A percentile compares a stretch with the other conserved stretches of the same genome.
These are phyloP conservation scores for Lomentospora prolificans DNA, from an alignment of 2,329 filamentous ascomycete species.

Conservation along the genomic window DNA sequence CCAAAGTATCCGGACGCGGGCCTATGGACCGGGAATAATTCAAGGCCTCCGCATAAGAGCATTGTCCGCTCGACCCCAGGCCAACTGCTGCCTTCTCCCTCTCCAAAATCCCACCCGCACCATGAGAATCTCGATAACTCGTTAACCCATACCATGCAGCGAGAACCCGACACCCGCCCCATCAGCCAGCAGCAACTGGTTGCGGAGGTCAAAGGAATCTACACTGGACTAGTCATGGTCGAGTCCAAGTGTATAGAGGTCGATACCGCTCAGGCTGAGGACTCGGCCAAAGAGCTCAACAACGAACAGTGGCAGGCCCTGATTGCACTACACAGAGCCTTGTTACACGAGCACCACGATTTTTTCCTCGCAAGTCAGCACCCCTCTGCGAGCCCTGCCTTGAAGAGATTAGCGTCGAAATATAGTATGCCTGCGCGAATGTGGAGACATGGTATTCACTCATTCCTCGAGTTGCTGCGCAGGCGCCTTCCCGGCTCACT, in stretches of 20 bases:
- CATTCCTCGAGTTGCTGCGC: constrained; percentile 67
- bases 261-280: constrained; percentile 45
- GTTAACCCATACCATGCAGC: constrained; percentile 10
- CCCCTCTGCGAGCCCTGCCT: constrained; percentile 59
- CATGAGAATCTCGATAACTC: background rate
- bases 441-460: constrained; percentile 90
- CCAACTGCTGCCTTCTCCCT: too few relatives aligned
- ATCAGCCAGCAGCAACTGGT: constrained; percentile 73
- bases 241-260: constrained; percentile 83
- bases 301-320: constrained; percentile 76
- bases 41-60: background rate
- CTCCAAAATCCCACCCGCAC: too few relatives aligned
- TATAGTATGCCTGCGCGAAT: constrained; percentile 89
- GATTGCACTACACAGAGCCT: constrained; percentile 69
- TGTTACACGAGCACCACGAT: constrained; percentile 75
- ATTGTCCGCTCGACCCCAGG: background rate
- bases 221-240: constrained; percentile 74
- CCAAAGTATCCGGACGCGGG: background rate
- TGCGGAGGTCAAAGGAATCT: constrained; percentile 74
- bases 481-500: constrained; percentile 65
- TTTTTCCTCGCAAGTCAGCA: constrained; percentile 85
- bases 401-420: constrained; percentile 62
- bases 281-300: constrained; percentile 34
- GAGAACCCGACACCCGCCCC: constrained; percentile 52
- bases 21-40: background rate